A percentile compares a stretch with the other conserved stretches of the same genome.
Evolutionary conservation across 2,329 filamentous ascomycete species (phyloP).

Genomic region (Dactylellina sp.): DNA sequence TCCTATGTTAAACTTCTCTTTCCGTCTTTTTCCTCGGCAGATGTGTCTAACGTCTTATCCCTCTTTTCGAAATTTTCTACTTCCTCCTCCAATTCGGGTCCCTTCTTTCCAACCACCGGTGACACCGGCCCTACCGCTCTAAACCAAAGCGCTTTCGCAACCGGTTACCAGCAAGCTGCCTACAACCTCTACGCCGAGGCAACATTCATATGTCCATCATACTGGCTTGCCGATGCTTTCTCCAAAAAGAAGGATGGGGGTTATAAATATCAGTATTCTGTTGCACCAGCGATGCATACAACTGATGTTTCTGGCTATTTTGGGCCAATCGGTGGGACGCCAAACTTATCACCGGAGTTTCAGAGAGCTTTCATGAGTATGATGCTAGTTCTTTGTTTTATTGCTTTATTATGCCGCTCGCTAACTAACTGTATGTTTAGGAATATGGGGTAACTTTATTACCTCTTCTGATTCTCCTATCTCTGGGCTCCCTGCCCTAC

Average conservation of each 20-base stretch:
- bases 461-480: constrained; percentile 65
- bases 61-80: constrained; percentile 35
- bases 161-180: constrained; percentile 70
- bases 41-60: constrained; percentile 1
- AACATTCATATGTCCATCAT: constrained; percentile 70
- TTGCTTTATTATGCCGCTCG: neutral
- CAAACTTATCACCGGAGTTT: constrained; percentile 62
- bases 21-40: neutral
- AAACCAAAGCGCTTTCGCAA: constrained; percentile 67
- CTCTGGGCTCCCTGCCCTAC: constrained; percentile 61
- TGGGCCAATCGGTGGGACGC: constrained; percentile 58
- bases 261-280: constrained; percentile 68
- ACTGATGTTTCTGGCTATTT: constrained; percentile 64
- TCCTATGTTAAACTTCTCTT: constrained; percentile 22
- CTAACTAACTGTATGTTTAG: neutral
- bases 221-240: constrained; percentile 70
- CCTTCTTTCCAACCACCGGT: constrained; percentile 64
- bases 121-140: constrained; percentile 66
- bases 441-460: constrained; percentile 66
- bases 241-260: constrained; percentile 59
- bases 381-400: constrained; percentile 57
- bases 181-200: constrained; percentile 70
- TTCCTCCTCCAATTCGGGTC: constrained; percentile 58
- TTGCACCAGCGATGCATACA: constrained; percentile 64
- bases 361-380: constrained; percentile 65